These are phyloP conservation scores for Salix arbutifolia DNA, from an alignment of 345 rosid genomes.

Conservation along the genomic window DNA sequence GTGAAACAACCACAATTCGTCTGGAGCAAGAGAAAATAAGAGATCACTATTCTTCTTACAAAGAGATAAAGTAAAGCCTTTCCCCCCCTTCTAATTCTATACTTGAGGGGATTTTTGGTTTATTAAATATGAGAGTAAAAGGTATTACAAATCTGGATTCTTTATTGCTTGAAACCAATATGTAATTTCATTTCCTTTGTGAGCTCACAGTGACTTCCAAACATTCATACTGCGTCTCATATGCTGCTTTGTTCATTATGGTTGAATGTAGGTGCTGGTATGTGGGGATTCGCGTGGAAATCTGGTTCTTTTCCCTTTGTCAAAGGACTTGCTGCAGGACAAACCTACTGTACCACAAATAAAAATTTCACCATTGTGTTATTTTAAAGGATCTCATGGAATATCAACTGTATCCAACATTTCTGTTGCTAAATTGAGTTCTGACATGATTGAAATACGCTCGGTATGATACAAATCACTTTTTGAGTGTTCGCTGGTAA, in stretches of 20 bases:
- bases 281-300: constrained; percentile 97
- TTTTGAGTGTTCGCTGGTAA: constrained; percentile 3
- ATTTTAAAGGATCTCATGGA: constrained; percentile 95
- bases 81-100: too few relatives aligned
- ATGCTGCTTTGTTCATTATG: constrained; percentile 11
- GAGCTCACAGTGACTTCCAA: not conserved
- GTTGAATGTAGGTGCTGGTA: constrained; percentile 60
- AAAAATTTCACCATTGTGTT: constrained; percentile 55
- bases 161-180: not conserved
- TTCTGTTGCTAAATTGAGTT: constrained; percentile 47
- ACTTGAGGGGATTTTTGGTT: not conserved
- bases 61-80: too few relatives aligned
- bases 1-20: too few relatives aligned
- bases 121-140: not conserved
- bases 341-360: constrained; percentile 26
- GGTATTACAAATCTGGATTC: not conserved
- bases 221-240: not conserved
- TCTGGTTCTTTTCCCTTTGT: constrained; percentile 69
- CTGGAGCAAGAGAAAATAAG: too few relatives aligned
- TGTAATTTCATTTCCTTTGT: not conserved
- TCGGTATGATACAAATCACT: constrained; percentile 51
- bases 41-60: too few relatives aligned
- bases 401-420: constrained; percentile 78
- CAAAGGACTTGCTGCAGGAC: constrained; percentile 41
- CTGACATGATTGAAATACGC: constrained; percentile 58